Conservation (phyloP, 768 basidiomycete genomes). For the Naganishia vishniacii region DNA sequence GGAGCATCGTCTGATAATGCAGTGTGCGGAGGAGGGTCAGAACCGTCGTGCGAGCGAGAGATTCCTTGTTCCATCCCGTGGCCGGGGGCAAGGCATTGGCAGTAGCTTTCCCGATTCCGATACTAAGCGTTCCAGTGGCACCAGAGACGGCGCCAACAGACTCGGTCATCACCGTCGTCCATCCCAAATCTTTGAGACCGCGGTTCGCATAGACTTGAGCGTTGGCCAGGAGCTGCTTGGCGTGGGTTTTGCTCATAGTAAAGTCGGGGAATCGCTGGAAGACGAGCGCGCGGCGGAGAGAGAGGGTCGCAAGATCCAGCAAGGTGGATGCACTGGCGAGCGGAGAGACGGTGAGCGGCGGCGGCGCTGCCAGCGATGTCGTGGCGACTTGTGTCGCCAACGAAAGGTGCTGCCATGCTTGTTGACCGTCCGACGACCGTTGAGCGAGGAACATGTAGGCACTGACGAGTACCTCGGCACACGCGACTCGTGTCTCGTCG, state of each 20-base stretch:
- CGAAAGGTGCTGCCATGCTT: constrained; percentile 1
- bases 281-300: constrained; percentile 6
- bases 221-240: constrained; percentile 35
- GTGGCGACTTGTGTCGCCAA: constrained; percentile 10
- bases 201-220: constrained; percentile 39
- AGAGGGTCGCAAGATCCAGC: constrained; percentile 1
- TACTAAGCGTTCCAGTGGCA: constrained; percentile 15
- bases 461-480: constrained; percentile 1
- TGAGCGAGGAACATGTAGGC: background rate
- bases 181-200: constrained; percentile 28
- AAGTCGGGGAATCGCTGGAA: background rate
- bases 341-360: background rate
- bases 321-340: constrained; percentile 6
- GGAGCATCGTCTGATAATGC: constrained; percentile 28
- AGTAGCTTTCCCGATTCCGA: constrained; percentile 24
- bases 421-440: background rate
- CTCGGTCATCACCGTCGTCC: constrained; percentile 31
- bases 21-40: constrained; percentile 33
- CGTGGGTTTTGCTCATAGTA: background rate
- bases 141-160: constrained; percentile 6
- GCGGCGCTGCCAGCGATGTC: background rate
- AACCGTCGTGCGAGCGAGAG: constrained; percentile 30
- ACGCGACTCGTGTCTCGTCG: constrained; percentile 1
- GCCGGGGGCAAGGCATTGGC: constrained; percentile 28
- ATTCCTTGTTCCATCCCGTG: constrained; percentile 42